Evolutionary conservation across 306 rosid species (phyloP), one percentile per base, ranked within the genome.

Genomic region (Rosa chinensis): DNA sequence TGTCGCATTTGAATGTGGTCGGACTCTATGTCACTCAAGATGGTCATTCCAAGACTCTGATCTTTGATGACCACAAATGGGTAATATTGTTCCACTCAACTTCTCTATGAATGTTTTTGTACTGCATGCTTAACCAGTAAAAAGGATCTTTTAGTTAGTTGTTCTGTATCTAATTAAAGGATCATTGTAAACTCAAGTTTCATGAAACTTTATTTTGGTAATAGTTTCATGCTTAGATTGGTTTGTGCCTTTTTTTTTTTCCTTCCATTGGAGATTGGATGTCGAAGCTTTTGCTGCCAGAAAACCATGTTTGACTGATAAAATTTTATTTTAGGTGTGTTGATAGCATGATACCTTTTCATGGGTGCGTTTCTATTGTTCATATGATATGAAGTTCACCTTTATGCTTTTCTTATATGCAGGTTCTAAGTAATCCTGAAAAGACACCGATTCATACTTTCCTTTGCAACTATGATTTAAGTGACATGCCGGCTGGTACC

Each of bases 361-460:
- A 62, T 44, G 18, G 18, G 25, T 20, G 14, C 3, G 35, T 68
- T 80, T n/a, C 56, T 25, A 8, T 74, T 43, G 49, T 13, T 78
- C 61, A 2, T 61, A 61, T 74, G 71, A 2, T 70, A 61, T 74
- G 71, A 47, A 75, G 69, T 74, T 78, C 64, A 79, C 18, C 49
- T 23, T 39, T 25, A 47, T 76, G 52, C 45, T 76, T 74, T 80
- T 45, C 64, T 81, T 66, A 10, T 84, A 12, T 71, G 50, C 89
- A 96, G 99, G 98, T 96, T 81, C 96, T 93, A 81, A 96, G 99
- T 89, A 96, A 96, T 87, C 99, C 99, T 14, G 99, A 96, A 81
- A 96, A 88, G 92, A 96, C 99, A 55, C 99, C 99, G 25, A 90
- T 96, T 79, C 99, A 96, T 88, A 96, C 99, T 81, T 96, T 93